Evolutionary conservation across 306 rosid species (phyloP).

Genomic region (Fragaria ananassa): DNA sequence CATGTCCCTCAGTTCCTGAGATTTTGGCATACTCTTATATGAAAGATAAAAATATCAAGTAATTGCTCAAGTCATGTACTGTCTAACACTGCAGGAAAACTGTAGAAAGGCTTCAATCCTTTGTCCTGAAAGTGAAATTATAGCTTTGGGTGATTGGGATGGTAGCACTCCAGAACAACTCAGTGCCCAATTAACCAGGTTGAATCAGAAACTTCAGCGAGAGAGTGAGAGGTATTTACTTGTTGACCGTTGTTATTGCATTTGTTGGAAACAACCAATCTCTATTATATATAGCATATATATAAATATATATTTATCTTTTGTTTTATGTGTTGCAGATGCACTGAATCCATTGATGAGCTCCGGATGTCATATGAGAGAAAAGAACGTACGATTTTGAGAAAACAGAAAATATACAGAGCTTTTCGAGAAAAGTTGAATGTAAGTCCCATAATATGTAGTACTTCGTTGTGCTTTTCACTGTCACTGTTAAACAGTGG

Average conservation of each 20-base stretch:
- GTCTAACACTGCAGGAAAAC: conserved; percentile 56
- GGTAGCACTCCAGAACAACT: conserved; percentile 76
- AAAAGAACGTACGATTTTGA: conserved; percentile 58
- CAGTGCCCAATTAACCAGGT: conserved; percentile 57
- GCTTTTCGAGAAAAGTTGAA: conserved; percentile 52
- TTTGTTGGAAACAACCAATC: conserved; percentile 21
- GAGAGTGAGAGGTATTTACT: conserved; percentile 62
- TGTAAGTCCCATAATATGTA: conserved; percentile 27
- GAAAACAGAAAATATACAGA: conserved; percentile 57
- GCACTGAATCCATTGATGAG: conserved; percentile 76
- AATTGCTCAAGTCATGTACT: conserved; percentile 23
- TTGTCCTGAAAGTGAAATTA: conserved; percentile 65
- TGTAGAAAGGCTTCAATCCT: conserved; percentile 67
- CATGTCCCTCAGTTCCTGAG: not conserved
- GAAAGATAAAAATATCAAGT: conserved; percentile 7
- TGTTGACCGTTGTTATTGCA: conserved; percentile 15
- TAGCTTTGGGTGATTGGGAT: conserved; percentile 55
- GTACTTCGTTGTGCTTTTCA: not conserved
- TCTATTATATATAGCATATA: not conserved
- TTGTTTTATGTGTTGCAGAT: conserved; percentile 33
- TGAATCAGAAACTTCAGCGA: conserved; percentile 53
- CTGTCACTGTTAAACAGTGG: not conserved
- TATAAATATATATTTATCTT: too few species aligned
- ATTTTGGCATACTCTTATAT: not conserved
- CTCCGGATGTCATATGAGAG: conserved; percentile 59